Conservation (phyloP, 257 asterid species). For the Capsicum pubescens region DNA sequence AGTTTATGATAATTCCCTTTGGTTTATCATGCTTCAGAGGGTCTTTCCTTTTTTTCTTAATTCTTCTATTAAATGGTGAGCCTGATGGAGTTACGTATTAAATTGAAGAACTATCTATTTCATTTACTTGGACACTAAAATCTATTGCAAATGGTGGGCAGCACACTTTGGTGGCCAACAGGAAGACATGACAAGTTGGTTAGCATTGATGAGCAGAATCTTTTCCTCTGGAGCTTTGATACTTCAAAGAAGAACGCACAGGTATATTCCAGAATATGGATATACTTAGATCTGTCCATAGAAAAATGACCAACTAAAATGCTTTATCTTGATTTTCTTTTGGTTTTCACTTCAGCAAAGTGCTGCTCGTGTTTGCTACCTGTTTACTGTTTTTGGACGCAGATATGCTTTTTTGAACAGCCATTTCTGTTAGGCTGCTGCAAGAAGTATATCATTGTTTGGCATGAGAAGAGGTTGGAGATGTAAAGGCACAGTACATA, state of each 20-base stretch:
- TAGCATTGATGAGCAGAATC: constrained; percentile 88
- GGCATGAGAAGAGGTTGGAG: background rate
- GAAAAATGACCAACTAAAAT: background rate
- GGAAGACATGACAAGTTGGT: constrained; percentile 95
- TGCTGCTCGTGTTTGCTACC: constrained; percentile 16
- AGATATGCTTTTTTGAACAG: background rate
- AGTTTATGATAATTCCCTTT: background rate
- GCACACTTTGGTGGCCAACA: constrained; percentile 96
- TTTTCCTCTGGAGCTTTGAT: constrained; percentile 84
- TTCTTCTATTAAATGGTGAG: background rate
- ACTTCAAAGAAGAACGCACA: constrained; percentile 90
- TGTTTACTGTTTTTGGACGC: background rate
- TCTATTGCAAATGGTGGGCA: constrained; percentile 45
- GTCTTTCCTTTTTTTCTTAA: background rate
- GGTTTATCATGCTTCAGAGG: background rate
- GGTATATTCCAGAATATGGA: constrained; percentile 49
- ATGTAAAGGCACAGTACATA: background rate
- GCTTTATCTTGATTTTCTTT: background rate
- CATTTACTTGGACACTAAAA: constrained; percentile 34
- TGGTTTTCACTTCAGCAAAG: background rate
- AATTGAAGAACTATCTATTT: background rate
- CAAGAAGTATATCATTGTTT: background rate
- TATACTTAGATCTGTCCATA: background rate
- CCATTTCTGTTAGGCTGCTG: background rate
- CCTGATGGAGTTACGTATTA: background rate